These are phyloP conservation scores for Ampelomyces quisqualis DNA, from an alignment of 2,329 filamentous ascomycete species.

Conservation along the genomic window DNA sequence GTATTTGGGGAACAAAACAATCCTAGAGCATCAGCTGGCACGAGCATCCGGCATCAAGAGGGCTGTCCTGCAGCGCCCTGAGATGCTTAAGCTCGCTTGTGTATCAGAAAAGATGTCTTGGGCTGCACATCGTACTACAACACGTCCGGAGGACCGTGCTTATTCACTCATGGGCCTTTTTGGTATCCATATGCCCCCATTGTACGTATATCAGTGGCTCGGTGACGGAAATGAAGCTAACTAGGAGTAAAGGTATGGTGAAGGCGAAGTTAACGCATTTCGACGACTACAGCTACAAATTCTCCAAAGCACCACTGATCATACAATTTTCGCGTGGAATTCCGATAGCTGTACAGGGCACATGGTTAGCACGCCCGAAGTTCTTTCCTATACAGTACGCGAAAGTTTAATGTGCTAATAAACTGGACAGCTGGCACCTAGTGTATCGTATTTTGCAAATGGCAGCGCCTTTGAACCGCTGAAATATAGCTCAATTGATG, in stretches of 20 bases:
- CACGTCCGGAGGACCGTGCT: constrained; percentile 27
- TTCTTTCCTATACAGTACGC: not conserved
- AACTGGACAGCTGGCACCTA: not conserved
- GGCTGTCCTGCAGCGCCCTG: not conserved
- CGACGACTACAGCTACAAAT: constrained; percentile 18
- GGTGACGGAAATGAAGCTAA: not conserved
- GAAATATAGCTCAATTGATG: not conserved
- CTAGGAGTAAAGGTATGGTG: constrained; percentile 10
- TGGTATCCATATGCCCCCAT: constrained; percentile 23
- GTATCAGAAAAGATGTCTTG: constrained; percentile 8
- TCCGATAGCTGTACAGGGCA: not conserved
- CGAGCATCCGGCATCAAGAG: not conserved
- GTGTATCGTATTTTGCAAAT: not conserved
- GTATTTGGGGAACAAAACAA: not conserved
- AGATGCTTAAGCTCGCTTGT: not conserved
- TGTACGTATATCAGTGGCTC: constrained; percentile 14
- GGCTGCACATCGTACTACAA: constrained; percentile 5
- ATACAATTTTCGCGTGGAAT: constrained; percentile 11
- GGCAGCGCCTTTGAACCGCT: not conserved
- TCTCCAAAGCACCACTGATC: constrained; percentile 7
- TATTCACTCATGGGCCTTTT: constrained; percentile 34
- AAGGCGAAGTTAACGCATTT: constrained; percentile 22
- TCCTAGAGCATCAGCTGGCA: not conserved
- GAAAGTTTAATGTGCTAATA: too few species aligned
- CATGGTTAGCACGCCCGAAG: not conserved